Evolutionary conservation across 1,284 basidiomycete genomes (phyloP), one percentile per base, ranked within the genome.

Genomic region (Ustilago loliicola): DNA sequence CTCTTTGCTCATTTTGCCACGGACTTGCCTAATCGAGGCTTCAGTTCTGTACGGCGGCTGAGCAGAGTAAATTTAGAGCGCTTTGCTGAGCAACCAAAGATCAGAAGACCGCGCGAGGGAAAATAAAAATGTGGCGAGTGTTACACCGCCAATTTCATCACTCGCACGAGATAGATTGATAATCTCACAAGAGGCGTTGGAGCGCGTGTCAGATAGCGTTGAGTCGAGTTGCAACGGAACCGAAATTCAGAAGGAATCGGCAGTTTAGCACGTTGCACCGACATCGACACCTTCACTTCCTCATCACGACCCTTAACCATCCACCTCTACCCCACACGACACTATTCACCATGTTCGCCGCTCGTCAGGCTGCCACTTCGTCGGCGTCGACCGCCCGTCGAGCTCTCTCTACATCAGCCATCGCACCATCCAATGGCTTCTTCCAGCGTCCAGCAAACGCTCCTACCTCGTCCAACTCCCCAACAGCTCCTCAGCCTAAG

Each of bases 381-480:
- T 58, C 52, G 25, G 25, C 51, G 11, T 34, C 32, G 11, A n/a
- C 48, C 30, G 61, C 61, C 23, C 61, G 70, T 15, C 60, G 65
- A 19, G 57, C 65, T n/a, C 40, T 72, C 32, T 63, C 66, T 55
- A 77, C 70, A 17, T 40, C 36, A 36, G 47, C 38, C 50, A 38
- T 51, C 13, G 51, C 53, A 3, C 55, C 66, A 6, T 27, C 63
- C 38, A 54, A 52, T 52, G 77, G 78, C 66, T 77, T 77, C 71
- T 80, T 80, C 50, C 61, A 71, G 10, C 78, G 78, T 9, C 78
- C 77, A 10, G 55, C 57, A 52, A 72, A 72, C 60, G 73, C 77
- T n/a, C 77, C 77, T 13, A 71, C 73, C 27, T 79, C 73, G 19
- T 72, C 77, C 66, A 79, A 79, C 73, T 63, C 73, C n/a, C 64